Evolutionary conservation across 73 alveolate species (phyloP), one percentile per base, ranked within the genome.

Genomic region (Effrenium voratum): DNA sequence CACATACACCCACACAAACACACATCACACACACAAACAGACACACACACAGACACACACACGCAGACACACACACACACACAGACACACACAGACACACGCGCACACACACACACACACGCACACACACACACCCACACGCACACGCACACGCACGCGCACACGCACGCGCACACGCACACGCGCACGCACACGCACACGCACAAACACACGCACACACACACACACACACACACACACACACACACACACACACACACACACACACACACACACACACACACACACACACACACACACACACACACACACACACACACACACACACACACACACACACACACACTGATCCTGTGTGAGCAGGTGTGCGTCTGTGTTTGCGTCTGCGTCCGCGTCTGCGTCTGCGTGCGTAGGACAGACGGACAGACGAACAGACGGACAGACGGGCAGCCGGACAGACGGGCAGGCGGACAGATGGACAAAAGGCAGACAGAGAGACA

Each of bases 271-370:
- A 72, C 24, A 72, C 83, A 38, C 83, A 72, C 49, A 72, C 24
- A 38, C 49, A 72, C 49, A 72, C 49, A 38, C 24, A 72, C 49
- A 72, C 83, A 38, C 49, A 72, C 49, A 72, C 24, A 38, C 83
- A 72, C 83, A 72, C 83, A 38, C 83, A 72, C 49, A 72, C 83
- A 38, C 49, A 72, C 49, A 72, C 49, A 38, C 24, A 72, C 49
- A 72, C 49, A 38, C 49, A 72, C 83, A 72, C 24, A 38, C 49
- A 72, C 83, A 72, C 49, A 38, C 49, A 72, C 49, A 72, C 83
- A 38, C 46, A 72, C 49, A 72, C 49, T 15, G 26, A 40, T n/a
- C n/a, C n/a, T n/a, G n/a, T n/a, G n/a, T n/a, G n/a, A n/a, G n/a
- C n/a, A n/a, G n/a, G n/a, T n/a, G n/a, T n/a, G n/a, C n/a, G n/a